Evolutionary conservation across 1,284 basidiomycete genomes (phyloP), one percentile per base, ranked within the genome.

Genomic region (Marasmius tenuissimus): DNA sequence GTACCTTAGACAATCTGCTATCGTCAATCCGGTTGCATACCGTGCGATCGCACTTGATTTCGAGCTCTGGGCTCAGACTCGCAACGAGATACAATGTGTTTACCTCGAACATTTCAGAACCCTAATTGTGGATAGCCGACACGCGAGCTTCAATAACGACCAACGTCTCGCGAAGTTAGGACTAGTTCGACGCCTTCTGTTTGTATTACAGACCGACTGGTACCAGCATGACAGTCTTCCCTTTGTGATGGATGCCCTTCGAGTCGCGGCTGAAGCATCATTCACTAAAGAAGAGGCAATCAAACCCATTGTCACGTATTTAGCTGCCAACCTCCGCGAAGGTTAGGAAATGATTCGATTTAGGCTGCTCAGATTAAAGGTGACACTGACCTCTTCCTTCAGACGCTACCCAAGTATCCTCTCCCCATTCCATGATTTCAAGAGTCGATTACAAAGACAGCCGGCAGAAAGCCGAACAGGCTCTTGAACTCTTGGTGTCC

Each of bases 41-140:
- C 85, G 86, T 51, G 84, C 90, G 1, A 83, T 98, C 49, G 91
- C 93, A 0, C 85, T 98, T 2, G 94, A 97, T 70, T 93, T 97
- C 67, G 89, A 94, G 62, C 85, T 98, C 6, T 98, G 96, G 96
- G 85, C 92, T 0, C 83, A 77, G 33, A 88, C 93, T 0, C 77
- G 80, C 1, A 69, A 76, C 4, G 88, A 89, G 45, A 87, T 98
- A 33, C 92, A 94, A 69, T 80, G 78, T 3, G 82, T 87, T 16
- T 91, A 96, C 69, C 80, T 96, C 0, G 86, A 91, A 53, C 93
- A 97, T 71, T 95, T 97, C 69, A 74, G 81, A 1, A 87, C 84
- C 11, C 83, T 98, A 7, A 75, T 97, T 11, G 76, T 85, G 60
- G 80, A 81, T 0, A 96, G 92, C 62, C 85, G 87, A 60, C 88